A percentile compares a stretch with the other conserved stretches of the same genome.
These are phyloP conservation scores for Pholiota molesta DNA, from an alignment of 768 basidiomycete genomes.

Conservation along the genomic window DNA sequence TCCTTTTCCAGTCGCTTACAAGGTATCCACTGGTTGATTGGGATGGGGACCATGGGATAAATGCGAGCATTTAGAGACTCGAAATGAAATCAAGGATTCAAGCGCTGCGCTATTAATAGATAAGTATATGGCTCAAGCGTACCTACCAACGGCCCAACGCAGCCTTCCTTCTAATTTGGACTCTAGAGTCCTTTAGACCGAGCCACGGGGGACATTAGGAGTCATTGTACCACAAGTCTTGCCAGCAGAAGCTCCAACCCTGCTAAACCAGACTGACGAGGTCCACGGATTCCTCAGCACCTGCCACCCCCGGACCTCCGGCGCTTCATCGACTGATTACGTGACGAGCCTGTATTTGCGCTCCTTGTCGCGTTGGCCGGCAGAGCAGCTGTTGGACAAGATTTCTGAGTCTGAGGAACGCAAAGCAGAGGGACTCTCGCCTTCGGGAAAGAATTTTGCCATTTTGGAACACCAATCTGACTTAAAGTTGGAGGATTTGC, in stretches of 20 bases:
- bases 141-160: no score
- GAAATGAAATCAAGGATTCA: no score
- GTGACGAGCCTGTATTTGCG: constrained; percentile 4
- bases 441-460: constrained; percentile 13
- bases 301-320: constrained; percentile 8
- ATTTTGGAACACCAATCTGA: constrained; percentile 15
- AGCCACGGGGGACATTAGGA: no score
- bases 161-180: no score
- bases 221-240: no score
- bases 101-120: no score
- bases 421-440: not conserved
- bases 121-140: no score
- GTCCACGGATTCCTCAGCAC: constrained; percentile 1
- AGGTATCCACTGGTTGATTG: no score
- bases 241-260: not conserved
- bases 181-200: no score
- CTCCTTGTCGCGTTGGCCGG: not conserved
- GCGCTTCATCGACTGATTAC: constrained; percentile 3
- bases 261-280: not conserved
- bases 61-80: no score
- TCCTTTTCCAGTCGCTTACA: no score
- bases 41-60: no score
- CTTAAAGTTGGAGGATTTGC: not conserved
- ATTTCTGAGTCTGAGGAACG: not conserved
- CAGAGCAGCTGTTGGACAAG: not conserved